Evolutionary conservation across 371 early-diverging fungal species (phyloP).

Genomic region (Mortierella sp.): DNA sequence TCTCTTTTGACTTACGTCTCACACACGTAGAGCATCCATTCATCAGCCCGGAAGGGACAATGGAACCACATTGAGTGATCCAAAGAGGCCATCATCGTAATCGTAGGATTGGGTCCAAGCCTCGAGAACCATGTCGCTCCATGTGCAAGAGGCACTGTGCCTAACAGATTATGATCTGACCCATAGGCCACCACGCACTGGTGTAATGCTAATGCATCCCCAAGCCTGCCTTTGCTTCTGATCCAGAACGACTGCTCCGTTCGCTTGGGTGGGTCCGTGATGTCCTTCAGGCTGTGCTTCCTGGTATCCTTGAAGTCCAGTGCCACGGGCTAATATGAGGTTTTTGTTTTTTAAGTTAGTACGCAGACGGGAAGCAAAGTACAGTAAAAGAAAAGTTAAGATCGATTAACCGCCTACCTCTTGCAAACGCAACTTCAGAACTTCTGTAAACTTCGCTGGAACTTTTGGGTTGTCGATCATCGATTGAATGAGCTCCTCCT

Average conservation of each 20-base stretch:
- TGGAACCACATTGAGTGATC: conserved; percentile 96
- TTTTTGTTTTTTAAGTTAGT: too few species aligned
- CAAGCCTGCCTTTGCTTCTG: conserved; percentile 70
- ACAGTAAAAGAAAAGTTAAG: too few species aligned
- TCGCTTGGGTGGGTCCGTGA: conserved; percentile 25
- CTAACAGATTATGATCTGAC: conserved; percentile 72
- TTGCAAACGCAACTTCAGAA: conserved; percentile 29
- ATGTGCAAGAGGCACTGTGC: conserved; percentile 71
- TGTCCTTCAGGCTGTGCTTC: conserved; percentile 26
- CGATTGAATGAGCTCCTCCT: conserved; percentile 57
- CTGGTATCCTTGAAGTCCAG: conserved; percentile 47
- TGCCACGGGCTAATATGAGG: conserved; percentile 23
- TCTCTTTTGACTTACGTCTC: conserved; percentile 7
- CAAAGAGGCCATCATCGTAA: conserved; percentile 83
- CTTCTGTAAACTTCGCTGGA: conserved; percentile 30
- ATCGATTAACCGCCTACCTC: conserved; percentile 20
- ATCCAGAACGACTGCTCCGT: conserved; percentile 73
- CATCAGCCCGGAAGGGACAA: conserved; percentile 86
- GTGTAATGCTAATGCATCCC: conserved; percentile 75
- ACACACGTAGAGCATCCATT: conserved; percentile 71
- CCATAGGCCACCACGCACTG: conserved; percentile 64
- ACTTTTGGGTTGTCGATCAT: conserved; percentile 59
- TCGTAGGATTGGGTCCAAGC: conserved; percentile 46
- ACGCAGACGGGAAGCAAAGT: too few species aligned
- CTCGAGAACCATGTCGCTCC: conserved; percentile 56